Percentiles rank a stretch among this genome's conserved stretches.
Evolutionary conservation across 2,329 filamentous ascomycete species (phyloP).

Genomic region (Fusarium longipes): DNA sequence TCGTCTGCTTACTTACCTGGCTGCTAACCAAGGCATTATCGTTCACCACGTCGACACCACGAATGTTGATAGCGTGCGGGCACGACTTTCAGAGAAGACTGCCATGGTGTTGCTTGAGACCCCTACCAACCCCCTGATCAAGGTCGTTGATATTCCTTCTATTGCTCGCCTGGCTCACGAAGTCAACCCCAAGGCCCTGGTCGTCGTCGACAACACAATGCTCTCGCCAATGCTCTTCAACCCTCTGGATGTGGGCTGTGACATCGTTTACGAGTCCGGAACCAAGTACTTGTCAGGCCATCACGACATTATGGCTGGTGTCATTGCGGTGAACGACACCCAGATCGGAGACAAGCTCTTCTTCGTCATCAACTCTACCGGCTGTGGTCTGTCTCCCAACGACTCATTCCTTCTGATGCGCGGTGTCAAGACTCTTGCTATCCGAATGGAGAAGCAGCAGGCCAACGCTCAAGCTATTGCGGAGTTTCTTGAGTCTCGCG

Average conservation of each 20-base stretch:
- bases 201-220: conserved; percentile 99
- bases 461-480: conserved; percentile 90
- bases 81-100: conserved; percentile 80
- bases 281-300: conserved; percentile 98
- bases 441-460: conserved; percentile 99
- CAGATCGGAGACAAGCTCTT: conserved; percentile 88
- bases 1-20: conserved; percentile 90
- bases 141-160: conserved; percentile 89
- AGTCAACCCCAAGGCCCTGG: conserved; percentile 80
- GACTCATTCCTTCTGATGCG: conserved; percentile 96
- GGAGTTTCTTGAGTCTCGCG: conserved; percentile 87
- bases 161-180: conserved; percentile 83
- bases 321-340: conserved; percentile 89
- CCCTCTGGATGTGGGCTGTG: conserved; percentile 91
- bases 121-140: conserved; percentile 97
- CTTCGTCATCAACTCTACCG: conserved; percentile 97
- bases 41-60: conserved; percentile 98
- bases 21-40: conserved; percentile 87
- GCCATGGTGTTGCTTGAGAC: conserved; percentile 96
- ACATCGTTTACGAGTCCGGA: conserved; percentile 96
- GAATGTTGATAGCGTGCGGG: conserved; percentile 73
- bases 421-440: conserved; percentile 94
- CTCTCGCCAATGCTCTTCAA: conserved; percentile 94
- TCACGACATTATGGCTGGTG: conserved; percentile 98
- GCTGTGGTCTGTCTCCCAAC: conserved; percentile 92